Evolutionary conservation across 805 yeast species (phyloP), one percentile per base, ranked within the genome.

Genomic region (Pichia ethanolica): DNA sequence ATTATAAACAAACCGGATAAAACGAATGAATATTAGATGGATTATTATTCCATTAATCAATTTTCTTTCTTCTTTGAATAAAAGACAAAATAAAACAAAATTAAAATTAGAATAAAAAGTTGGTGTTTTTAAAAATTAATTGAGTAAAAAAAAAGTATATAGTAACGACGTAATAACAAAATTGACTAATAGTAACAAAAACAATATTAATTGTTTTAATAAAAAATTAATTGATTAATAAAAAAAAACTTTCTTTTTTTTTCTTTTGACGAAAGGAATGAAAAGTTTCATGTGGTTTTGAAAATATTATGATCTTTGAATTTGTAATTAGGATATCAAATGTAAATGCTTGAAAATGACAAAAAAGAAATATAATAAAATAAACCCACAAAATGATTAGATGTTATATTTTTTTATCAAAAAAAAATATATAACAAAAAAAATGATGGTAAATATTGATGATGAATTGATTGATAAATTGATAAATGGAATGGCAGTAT

Each of bases 21-120:
- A 38, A 38, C 41, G 41, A 38, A 38, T 38, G 41, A 38, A 38
- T 38, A 38, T 38, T 38, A 38, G 41, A 14, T 38, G 41, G 41
- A 38, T 30, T 30, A 9, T 40, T 42, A 43, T 39, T 30, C 27
- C 36, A 48, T 36, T 44, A 27, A 35, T 20, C 32, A 46, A 33
- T 33, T 14, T 39, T 20, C 35, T 39, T 27, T 20, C 38, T 44
- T 44, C 36, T 42, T 13, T 41, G 30, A 35, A 48, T 30, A 43
- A 44, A 47, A 42, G 14, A 48, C 38, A 44, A 40, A 48, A 27
- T 30, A 32, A 30, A 43, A 37, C 35, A 42, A 30, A 33, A 34
- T 33, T 30, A 33, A 35, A 37, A 27, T 27, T 33, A 35, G 42
- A 46, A 40, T 13, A 49, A 13, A 35, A 42, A 42, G 13, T 35